phyloP scores from a whole-genome alignment of 306 rosid genomes.

The Trifolium subterraneum region DNA sequence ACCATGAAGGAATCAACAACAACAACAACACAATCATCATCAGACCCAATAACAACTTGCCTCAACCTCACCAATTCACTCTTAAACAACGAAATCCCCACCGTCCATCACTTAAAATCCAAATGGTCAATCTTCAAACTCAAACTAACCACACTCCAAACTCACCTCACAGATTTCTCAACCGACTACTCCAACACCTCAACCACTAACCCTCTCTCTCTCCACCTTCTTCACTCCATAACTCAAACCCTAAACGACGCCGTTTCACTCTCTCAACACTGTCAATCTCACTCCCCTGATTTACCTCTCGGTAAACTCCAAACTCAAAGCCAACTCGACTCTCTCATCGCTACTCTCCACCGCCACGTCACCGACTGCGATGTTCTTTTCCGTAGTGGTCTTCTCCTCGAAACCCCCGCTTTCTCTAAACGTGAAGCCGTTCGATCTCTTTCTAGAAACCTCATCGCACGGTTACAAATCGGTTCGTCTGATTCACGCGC shows the following conservation, averaged over 20 bases:
- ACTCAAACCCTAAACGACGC: constrained; percentile 57
- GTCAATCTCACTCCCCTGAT: constrained; percentile 48
- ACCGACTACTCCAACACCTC: constrained; percentile 54
- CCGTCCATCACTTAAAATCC: constrained; percentile 60
- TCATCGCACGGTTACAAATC: constrained; percentile 81
- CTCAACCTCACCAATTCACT: constrained; percentile 49
- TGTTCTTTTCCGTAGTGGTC: constrained; percentile 74
- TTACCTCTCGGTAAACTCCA: constrained; percentile 74
- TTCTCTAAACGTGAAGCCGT: constrained; percentile 68
- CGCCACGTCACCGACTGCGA: constrained; percentile 71
- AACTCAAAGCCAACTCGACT: constrained; percentile 85
- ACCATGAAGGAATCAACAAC: constrained; percentile 55
- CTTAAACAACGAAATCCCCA: constrained; percentile 52
- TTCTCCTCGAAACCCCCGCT: constrained; percentile 53
- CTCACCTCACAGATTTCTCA: constrained; percentile 70
- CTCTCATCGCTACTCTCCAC: constrained; percentile 68
- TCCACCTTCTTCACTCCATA: constrained; percentile 68
- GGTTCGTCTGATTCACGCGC: constrained; percentile 65
- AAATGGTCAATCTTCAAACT: constrained; percentile 71
- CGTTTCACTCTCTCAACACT: constrained; percentile 55
- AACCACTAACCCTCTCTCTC: constrained; percentile 62
- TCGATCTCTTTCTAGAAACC: constrained; percentile 68
- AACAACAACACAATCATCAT: constrained; percentile 24
- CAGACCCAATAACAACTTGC: constrained; percentile 50
- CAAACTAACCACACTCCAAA: constrained; percentile 68